Base-by-base conservation (phyloP, 768 basidiomycete genomes). In the Hericium rajendrae region DNA sequence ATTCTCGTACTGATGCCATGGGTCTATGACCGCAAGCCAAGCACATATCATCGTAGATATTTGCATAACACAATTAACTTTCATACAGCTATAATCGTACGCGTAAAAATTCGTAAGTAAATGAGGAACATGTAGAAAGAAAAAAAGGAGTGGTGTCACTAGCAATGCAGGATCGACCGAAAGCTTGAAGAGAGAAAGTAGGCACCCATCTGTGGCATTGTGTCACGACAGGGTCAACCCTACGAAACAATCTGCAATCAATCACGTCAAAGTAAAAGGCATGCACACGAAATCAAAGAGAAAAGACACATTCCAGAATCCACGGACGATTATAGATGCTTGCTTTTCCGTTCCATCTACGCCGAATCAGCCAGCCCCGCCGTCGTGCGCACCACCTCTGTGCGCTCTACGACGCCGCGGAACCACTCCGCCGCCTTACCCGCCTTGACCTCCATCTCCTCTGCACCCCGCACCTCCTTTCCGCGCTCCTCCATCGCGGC, bases 401-500 rank as follows among this genome's bases (percentile, higher is more conserved):
- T 76, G 58, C 80, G 75, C 54, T 73, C 71, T 59, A 73, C 72
- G 37, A 87, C 77, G 43, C 76, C 74, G 4, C 66, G 73, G 72
- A 97, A 89, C 78, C 80, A 90, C 59, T 80, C 79, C 53, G 86
- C 74, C 40, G 97, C 95, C 63, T 73, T 81, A 61, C 65, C 64
- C 22, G 91, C 84, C 70, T 77, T 79, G 73, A 71, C 81, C 75
- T 89, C 88, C 53, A 78, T 76, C 66, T 87, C 86, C 73, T 94
- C 91, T 48, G 84, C 84, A 51, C 74, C 76, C 64, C 77, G 78
- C 15, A 95, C 92, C 67, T 94, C 91, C 66, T 79, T 80, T 39
- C 76, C 79, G 48, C 83, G 74, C 67, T 88, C 85, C 64, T 98
- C 93, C 76, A 93, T 80, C 16, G 90, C 87, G 3, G 72, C 74